Conservation (phyloP, 116 monocot species). For the Papilionanthe hybrid region DNA sequence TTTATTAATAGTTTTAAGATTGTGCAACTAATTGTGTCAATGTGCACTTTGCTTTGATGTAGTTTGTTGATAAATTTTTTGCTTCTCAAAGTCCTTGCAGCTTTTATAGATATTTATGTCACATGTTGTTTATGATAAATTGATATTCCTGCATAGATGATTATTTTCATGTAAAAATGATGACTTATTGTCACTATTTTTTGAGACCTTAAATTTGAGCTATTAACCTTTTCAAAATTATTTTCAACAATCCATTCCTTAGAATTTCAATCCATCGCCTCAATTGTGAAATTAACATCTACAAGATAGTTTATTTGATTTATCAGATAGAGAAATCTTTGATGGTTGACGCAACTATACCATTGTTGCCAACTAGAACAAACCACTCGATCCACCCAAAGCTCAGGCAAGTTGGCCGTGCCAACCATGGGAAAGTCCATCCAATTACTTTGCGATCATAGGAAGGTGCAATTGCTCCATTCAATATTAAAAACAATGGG, state of each 20-base stretch:
- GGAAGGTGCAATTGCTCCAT: too few species aligned
- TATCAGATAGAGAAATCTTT: neutral
- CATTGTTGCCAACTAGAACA: neutral
- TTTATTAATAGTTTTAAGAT: neutral
- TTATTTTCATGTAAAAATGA: neutral
- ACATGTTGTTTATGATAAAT: neutral
- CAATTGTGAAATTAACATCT: neutral
- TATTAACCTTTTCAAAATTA: neutral
- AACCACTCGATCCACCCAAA: neutral
- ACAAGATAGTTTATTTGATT: neutral
- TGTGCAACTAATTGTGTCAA: neutral
- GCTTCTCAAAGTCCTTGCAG: neutral
- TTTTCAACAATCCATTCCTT: neutral
- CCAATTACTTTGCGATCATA: neutral
- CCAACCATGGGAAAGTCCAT: neutral
- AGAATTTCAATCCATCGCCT: neutral
- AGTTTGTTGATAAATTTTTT: neutral
- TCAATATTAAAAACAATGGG: too few species aligned
- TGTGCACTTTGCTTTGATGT: neutral
- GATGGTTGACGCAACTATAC: neutral
- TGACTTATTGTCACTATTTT: neutral
- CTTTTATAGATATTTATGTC: neutral
- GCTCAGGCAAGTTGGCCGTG: neutral
- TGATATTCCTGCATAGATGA: neutral
- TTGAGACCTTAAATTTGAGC: neutral